phyloP scores from a whole-genome alignment of 2,329 filamentous ascomycete species.

The Stemphylium vesicarium region DNA sequence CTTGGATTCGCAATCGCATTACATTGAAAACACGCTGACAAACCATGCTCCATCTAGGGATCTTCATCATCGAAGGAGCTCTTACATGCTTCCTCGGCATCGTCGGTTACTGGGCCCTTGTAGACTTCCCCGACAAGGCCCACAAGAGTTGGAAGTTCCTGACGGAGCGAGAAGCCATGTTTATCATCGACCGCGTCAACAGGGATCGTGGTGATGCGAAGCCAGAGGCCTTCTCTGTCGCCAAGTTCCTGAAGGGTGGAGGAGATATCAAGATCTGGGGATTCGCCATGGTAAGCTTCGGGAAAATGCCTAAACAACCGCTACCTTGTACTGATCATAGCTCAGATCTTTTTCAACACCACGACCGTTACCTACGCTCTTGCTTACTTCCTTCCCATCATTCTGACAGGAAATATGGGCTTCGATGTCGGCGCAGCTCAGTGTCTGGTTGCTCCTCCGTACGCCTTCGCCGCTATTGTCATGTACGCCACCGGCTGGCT shows the following conservation, averaged over 20 bases:
- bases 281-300: slow-evolving; percentile 52
- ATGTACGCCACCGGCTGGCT: slow-evolving; percentile 64
- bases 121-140: slow-evolving; percentile 55
- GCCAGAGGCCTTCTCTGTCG: slow-evolving; percentile 55
- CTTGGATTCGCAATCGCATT: slow-evolving; percentile 13
- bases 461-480: slow-evolving; percentile 45
- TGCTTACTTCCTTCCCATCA: slow-evolving; percentile 79
- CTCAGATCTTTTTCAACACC: slow-evolving; percentile 62
- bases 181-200: slow-evolving; percentile 59
- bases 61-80: slow-evolving; percentile 54
- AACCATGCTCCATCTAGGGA: slow-evolving; percentile 47
- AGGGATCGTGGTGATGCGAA: slow-evolving; percentile 61
- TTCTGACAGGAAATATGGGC: slow-evolving; percentile 67
- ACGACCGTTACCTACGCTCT: slow-evolving; percentile 78
- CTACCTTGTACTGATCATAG: slow-evolving; percentile 18
- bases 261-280: slow-evolving; percentile 62
- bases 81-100: slow-evolving; percentile 52
- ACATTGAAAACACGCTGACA: slow-evolving; percentile 15
- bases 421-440: slow-evolving; percentile 70
- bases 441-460: slow-evolving; percentile 67
- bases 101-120: slow-evolving; percentile 51
- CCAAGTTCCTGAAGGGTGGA: slow-evolving; percentile 56
- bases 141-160: slow-evolving; percentile 54
- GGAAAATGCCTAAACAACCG: background rate
- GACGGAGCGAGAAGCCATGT: slow-evolving; percentile 55